Percentiles rank a stretch among this genome's conserved stretches.
Evolutionary conservation across 495 filamentous ascomycete species (phyloP).

Genomic region (Apiosordaria backusii): DNA sequence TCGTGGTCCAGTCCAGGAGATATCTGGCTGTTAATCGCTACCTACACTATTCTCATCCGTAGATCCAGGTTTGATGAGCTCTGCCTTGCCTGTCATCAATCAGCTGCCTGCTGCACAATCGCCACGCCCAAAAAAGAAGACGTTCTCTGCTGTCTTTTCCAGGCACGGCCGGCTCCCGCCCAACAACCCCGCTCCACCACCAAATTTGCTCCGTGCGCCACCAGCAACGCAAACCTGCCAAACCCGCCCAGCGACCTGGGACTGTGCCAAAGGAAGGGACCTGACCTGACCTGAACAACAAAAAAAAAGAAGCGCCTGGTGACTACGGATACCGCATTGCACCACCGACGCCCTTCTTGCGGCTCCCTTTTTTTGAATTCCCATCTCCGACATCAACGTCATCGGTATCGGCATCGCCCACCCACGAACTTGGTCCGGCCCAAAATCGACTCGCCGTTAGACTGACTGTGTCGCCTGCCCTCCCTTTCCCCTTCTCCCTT

Average conservation of each 20-base stretch:
- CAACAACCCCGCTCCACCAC: slow-evolving; percentile 26
- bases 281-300: slow-evolving; percentile 2
- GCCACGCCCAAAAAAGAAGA: slow-evolving; percentile 4
- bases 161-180: slow-evolving; percentile 10
- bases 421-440: slow-evolving; percentile 1
- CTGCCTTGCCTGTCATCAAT: too few relatives aligned
- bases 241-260: slow-evolving; percentile 16
- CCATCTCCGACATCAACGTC: background rate
- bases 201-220: slow-evolving; percentile 28
- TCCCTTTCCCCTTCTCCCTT: slow-evolving; percentile 9
- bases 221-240: slow-evolving; percentile 19
- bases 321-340: background rate
- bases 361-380: slow-evolving; percentile 2
- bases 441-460: background rate
- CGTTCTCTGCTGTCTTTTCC: background rate
- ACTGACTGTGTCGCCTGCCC: slow-evolving; percentile 1
- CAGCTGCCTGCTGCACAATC: background rate
- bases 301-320: background rate
- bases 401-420: slow-evolving; percentile 13
- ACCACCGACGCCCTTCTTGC: slow-evolving; percentile 7
- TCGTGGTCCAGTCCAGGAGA: background rate
- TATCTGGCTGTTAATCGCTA: background rate
- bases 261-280: slow-evolving; percentile 18
- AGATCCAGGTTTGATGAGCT: too few relatives aligned
- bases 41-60: too few relatives aligned